Evolutionary conservation across 2,329 filamentous ascomycete species (phyloP).

Genomic region (Orbilia brochopaga): DNA sequence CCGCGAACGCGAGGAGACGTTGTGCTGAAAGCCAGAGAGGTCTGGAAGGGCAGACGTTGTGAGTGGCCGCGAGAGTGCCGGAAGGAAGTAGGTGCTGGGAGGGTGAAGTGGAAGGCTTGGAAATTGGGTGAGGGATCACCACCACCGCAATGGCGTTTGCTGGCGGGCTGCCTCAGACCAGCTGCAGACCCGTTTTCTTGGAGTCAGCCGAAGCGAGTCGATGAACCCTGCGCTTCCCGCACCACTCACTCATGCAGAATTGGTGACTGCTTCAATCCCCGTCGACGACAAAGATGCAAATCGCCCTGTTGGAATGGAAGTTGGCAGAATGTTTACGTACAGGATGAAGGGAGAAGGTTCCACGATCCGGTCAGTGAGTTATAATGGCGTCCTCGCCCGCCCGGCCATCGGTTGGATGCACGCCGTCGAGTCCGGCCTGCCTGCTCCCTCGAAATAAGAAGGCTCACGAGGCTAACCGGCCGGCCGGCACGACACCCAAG

Average conservation of each 20-base stretch:
- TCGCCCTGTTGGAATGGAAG: not conserved
- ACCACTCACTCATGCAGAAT: conserved; percentile 14
- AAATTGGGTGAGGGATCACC: not conserved
- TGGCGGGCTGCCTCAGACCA: conserved; percentile 19
- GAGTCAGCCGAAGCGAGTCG: conserved; percentile 43
- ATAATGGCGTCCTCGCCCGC: not conserved
- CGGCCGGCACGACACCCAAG: conserved; percentile 18
- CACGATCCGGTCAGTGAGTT: not conserved
- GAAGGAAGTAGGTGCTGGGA: conserved; percentile 20
- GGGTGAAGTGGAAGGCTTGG: conserved; percentile 11
- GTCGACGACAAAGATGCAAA: conserved; percentile 16
- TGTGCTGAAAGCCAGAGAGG: not conserved
- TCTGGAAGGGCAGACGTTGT: not conserved
- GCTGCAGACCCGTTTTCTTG: conserved; percentile 1
- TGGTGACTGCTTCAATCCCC: not conserved
- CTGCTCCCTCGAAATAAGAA: conserved; percentile 27
- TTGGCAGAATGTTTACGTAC: not conserved
- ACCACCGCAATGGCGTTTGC: not conserved
- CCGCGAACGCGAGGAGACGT: too few species aligned
- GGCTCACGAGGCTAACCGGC: conserved; percentile 25
- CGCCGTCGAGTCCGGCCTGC: not conserved
- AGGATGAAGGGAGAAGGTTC: not conserved
- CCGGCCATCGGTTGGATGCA: not conserved
- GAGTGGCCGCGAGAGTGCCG: conserved; percentile 7
- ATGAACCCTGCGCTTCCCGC: conserved; percentile 45